Evolutionary conservation across 345 rosid species (phyloP), one percentile per base, ranked within the genome.

Genomic region (Camelina laxa): DNA sequence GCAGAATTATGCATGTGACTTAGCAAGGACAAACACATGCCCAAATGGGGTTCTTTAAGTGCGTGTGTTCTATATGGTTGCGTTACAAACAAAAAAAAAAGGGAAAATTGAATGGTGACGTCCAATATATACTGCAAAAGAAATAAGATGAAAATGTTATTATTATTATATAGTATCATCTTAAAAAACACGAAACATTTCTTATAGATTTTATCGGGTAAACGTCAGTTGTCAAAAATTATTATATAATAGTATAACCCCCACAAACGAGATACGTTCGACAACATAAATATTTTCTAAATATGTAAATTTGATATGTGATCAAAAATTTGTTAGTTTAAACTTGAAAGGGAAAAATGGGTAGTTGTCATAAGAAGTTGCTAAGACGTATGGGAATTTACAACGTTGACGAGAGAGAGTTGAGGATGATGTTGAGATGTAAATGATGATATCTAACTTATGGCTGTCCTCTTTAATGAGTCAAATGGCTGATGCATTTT

Each of bases 391-490:
- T 58, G 47, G 36, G 24, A 47, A 70, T 31, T 70, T 12, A 35
- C 47, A 47, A 47, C 22, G 74, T 69, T 41, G 60, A 45, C 42
- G 9, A 45, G 63, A 33, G 62, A 45, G 35, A 58, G 57, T 41
- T 47, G 35, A 9, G 11, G 27, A 57, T 31, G 27, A 57, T 31
- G 41, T 30, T 41, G 67, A 42, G 22, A 42, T 49, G 59, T 72
- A 50, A 22, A 62, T 72, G 69, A 74, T 35, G 41, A 21, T 55
- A 65, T 55, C 71, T 73, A 65, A 65, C 71, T 44, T 55, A 45
- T 74, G 58, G 65, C 72, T 74, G 71, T 65, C 65, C 57, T 74
- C 72, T 74, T 74, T 45, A 74, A 74, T 65, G 72, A 65, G 39
- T 73, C 77, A 73, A 55, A 45, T 56, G 65, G 65, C 58, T 65